Base-by-base conservation (phyloP, 495 filamentous ascomycete species). In the Podospora appendiculata region DNA sequence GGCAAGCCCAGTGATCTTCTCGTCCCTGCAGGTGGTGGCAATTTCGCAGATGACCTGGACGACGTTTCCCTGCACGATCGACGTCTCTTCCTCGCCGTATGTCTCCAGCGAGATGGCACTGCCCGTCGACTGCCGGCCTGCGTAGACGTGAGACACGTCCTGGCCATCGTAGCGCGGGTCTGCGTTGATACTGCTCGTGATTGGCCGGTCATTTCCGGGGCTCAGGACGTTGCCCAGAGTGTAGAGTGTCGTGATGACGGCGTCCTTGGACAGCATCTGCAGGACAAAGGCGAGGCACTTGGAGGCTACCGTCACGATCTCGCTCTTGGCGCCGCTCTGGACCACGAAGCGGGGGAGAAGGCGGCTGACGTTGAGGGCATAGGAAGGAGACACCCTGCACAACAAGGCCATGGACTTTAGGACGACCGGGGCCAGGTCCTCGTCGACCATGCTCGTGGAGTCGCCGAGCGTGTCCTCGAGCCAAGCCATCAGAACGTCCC, bases 1-100 rank as follows among this genome's bases (percentile, higher is more conserved):
- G n/a, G 90, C 90, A 49, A 98, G 75, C 11, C 92, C 94, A 18
- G 85, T 92, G 43, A 97, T 93, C 68, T 96, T 95, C 36, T 89
- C 83, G 55, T 98, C 91, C 42, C 85, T 79, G 64, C 85, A 90
- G 50, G 77, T 80, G 35, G 74, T 84, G 1, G 94, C 89, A 60
- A 97, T 87, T 32, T 82, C 83, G 55, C 92, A 90, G 55, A 97
- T 92, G 6, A 91, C 87, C 61, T 94, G 86, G 34, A 96, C 82
- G 32, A 95, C 82, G 55, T 86, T 93, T 13, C 82, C 80, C 67
- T 91, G 86, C 0, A 87, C 82, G 12, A 79, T 64, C 6, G 78
- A 73, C 9, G 78, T 84, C 16, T 92, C 90, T 65, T 92, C 89
- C 16, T 89, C 86, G 17, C 81, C 81, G 52, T 70, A 79, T 12